Conservation (phyloP, 805 yeast genomes). For the Suhomyces faveliae region DNA sequence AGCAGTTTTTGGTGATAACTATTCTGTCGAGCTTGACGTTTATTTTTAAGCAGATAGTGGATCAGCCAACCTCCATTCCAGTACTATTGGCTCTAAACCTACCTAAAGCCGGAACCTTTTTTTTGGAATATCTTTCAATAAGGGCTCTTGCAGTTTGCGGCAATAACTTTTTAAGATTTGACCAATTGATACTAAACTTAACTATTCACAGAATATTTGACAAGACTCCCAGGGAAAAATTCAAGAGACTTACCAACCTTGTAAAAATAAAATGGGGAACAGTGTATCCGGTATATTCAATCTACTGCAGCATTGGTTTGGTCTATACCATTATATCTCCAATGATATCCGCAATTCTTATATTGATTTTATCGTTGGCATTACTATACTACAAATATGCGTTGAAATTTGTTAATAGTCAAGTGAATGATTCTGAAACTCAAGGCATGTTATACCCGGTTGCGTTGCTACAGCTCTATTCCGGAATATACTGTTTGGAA, state of each 20-base stretch:
- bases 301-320: conserved; percentile 73
- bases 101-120: conserved; percentile 85
- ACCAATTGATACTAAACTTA: conserved; percentile 44
- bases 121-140: conserved; percentile 71
- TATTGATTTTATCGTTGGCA: conserved; percentile 52
- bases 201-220: conserved; percentile 40
- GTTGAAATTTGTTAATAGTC: conserved; percentile 54
- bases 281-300: conserved; percentile 71
- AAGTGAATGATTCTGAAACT: conserved; percentile 56
- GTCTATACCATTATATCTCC: conserved; percentile 83
- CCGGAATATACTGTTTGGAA: conserved; percentile 82
- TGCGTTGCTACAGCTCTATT: conserved; percentile 72
- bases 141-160: conserved; percentile 79
- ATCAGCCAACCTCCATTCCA: conserved; percentile 72
- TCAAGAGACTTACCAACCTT: conserved; percentile 42
- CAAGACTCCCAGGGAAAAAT: conserved; percentile 60
- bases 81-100: conserved; percentile 70
- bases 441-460: conserved; percentile 69
- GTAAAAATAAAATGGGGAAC: conserved; percentile 73
- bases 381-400: conserved; percentile 70
- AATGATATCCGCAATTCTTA: conserved; percentile 60
- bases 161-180: conserved; percentile 60
- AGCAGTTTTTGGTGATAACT: conserved; percentile 80
- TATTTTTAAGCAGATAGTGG: conserved; percentile 57
- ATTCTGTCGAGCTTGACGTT: conserved; percentile 75